A percentile compares a stretch with the other conserved stretches of the same genome.
phyloP scores from a whole-genome alignment of 1,139 yeast genomes.

The Geotrichum citri-aurantii region DNA sequence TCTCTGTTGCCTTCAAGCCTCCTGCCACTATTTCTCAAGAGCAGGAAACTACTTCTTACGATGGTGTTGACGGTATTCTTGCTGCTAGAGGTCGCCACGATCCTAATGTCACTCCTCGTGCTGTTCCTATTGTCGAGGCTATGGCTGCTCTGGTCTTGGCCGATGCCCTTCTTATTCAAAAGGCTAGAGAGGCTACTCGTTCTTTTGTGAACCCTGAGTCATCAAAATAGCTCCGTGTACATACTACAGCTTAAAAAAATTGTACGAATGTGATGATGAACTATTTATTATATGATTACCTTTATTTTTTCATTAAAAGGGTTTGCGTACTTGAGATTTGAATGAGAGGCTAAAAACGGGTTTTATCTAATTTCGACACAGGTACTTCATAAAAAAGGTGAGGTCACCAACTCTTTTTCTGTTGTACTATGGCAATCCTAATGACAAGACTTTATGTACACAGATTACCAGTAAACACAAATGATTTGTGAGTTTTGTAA shows the following conservation, averaged over 20 bases:
- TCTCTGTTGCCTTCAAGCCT: conserved; percentile 93
- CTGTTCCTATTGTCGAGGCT: conserved; percentile 96
- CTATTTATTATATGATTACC: not conserved
- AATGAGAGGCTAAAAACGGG: too few species aligned
- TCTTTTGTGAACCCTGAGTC: conserved; percentile 18
- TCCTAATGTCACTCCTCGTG: conserved; percentile 97
- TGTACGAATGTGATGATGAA: not conserved
- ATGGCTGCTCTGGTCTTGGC: conserved; percentile 93
- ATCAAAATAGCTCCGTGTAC: not conserved
- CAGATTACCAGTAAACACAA: too few species aligned
- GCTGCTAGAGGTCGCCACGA: conserved; percentile 98
- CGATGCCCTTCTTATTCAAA: conserved; percentile 79
- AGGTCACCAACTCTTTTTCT: too few species aligned
- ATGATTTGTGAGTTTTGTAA: too few species aligned
- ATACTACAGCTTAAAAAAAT: not conserved
- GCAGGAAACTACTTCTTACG: conserved; percentile 81
- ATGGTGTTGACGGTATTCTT: conserved; percentile 76
- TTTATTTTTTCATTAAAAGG: not conserved
- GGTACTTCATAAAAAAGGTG: too few species aligned
- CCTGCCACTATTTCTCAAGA: conserved; percentile 96
- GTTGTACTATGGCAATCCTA: too few species aligned
- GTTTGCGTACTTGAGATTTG: too few species aligned
- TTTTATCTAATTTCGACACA: too few species aligned
- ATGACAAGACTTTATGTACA: too few species aligned
- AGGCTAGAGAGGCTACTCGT: conserved; percentile 62